Evolutionary conservation across 352 stramenopile species (phyloP), one percentile per base, ranked within the genome.

Genomic region (Blastocystis hominis): DNA sequence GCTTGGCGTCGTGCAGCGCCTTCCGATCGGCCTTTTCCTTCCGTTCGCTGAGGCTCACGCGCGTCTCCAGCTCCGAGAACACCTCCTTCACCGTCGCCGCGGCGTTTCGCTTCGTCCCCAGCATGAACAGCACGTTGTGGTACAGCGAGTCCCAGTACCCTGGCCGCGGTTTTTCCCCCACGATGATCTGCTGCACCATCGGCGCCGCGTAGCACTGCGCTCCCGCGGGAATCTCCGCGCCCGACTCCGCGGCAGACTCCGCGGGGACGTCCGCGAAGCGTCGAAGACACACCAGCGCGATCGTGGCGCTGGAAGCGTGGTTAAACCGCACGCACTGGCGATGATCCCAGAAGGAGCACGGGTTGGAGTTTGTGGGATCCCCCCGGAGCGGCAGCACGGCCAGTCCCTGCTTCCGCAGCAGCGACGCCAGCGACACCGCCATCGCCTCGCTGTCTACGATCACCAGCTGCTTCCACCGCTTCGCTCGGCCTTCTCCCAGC

Each of bases 51-150:
- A 66, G 40, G 30, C 7, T 5, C 47, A 68, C 50, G 3, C 72
- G 72, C 7, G 47, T 38, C 38, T 84, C 72, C 50, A 61, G 36
- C 24, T 84, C 72, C 9, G 30, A 68, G 30, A 46, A 53, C 20
- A 84, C 55, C 44, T 84, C 72, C 38, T 54, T 34, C 24, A 84
- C 56, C 4, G 13, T 64, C n/a, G 72, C 72, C 20, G 34, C 13
- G 3, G 38, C 44, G 46, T 84, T 84, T 36, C 34, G 17, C 20
- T 56, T 56, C 7, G 72, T 47, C 24, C 20, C 54, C 17, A 84
- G 72, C 40, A 61, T 54, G n/a, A 84, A 68, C 9, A 84, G 72
- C 2, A 84, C 10, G 44, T 84, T 84, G 46, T 84, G 72, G 38
- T 84, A 84, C 10, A 84, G 47, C 0, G 13, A 30, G 17, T 34